Evolutionary conservation across 768 basidiomycete species (phyloP).

Genomic region (Mycena olivaceomarginata): DNA sequence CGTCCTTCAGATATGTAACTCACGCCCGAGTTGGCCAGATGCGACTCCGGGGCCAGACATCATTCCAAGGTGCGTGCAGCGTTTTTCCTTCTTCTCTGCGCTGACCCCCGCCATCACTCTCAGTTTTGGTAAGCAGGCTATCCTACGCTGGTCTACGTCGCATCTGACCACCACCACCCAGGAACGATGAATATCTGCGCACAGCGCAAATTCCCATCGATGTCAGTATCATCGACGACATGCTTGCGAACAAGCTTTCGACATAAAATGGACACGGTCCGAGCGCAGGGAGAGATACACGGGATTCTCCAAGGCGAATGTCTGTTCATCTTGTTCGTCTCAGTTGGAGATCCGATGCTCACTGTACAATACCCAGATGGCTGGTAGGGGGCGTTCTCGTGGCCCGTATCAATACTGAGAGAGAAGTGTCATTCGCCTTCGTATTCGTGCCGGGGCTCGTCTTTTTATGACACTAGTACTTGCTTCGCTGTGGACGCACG

Average conservation of each 20-base stretch:
- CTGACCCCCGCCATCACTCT: constrained; percentile 6
- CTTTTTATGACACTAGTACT: too few relatives aligned
- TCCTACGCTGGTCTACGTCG: neutral
- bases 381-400: too few relatives aligned
- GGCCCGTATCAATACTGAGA: too few relatives aligned
- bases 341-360: too few relatives aligned
- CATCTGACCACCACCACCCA: constrained; percentile 36
- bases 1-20: neutral
- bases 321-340: too few relatives aligned
- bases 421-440: too few relatives aligned
- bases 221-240: constrained; percentile 62
- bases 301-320: too few relatives aligned
- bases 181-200: constrained; percentile 74
- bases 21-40: constrained; percentile 63
- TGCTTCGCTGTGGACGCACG: too few relatives aligned
- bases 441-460: too few relatives aligned
- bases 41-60: constrained; percentile 94
- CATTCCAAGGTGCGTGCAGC: constrained; percentile 86
- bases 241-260: constrained; percentile 48
- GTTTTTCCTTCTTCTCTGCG: constrained; percentile 2
- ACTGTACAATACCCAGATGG: too few relatives aligned
- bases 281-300: too few relatives aligned
- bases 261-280: too few relatives aligned
- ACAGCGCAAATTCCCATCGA: constrained; percentile 67
- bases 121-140: constrained; percentile 65